phyloP scores from a whole-genome alignment of 2,329 filamentous ascomycete species.

The Claviceps sp. region DNA sequence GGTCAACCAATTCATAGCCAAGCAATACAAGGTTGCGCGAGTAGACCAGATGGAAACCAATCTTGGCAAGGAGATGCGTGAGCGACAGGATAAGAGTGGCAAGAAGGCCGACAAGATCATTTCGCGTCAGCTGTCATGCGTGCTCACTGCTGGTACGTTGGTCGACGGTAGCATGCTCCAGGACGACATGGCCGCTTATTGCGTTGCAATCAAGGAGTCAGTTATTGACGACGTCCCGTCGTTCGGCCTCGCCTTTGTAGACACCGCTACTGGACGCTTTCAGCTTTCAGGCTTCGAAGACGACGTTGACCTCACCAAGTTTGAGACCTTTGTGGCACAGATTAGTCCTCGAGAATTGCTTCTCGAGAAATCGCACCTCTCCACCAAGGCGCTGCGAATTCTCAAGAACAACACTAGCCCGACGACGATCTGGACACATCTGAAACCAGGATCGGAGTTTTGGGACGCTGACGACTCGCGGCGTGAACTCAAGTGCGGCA shows the following conservation, averaged over 20 bases:
- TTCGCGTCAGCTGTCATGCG: slow-evolving; percentile 74
- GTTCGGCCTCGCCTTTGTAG: slow-evolving; percentile 88
- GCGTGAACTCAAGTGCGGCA: slow-evolving; percentile 65
- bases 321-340: slow-evolving; percentile 93
- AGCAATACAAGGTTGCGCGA: slow-evolving; percentile 91
- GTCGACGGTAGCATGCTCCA: slow-evolving; percentile 96
- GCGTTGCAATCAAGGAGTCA: slow-evolving; percentile 83
- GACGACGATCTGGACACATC: slow-evolving; percentile 87
- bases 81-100: slow-evolving; percentile 51
- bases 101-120: slow-evolving; percentile 91
- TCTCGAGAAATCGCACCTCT: slow-evolving; percentile 75
- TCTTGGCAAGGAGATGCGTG: slow-evolving; percentile 95
- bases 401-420: slow-evolving; percentile 91
- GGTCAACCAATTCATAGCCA: slow-evolving; percentile 97
- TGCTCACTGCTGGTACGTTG: slow-evolving; percentile 82
- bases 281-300: slow-evolving; percentile 86
- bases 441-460: slow-evolving; percentile 81
- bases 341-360: slow-evolving; percentile 78
- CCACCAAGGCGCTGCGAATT: slow-evolving; percentile 79
- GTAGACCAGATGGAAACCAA: slow-evolving; percentile 97
- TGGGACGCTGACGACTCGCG: slow-evolving; percentile 74
- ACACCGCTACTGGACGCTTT: slow-evolving; percentile 92
- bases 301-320: slow-evolving; percentile 86
- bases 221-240: slow-evolving; percentile 59
- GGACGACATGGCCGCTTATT: slow-evolving; percentile 94